Evolutionary conservation across 1,284 basidiomycete genomes (phyloP), one percentile per base, ranked within the genome.

Genomic region (Cutaneotrichosporon sp.): DNA sequence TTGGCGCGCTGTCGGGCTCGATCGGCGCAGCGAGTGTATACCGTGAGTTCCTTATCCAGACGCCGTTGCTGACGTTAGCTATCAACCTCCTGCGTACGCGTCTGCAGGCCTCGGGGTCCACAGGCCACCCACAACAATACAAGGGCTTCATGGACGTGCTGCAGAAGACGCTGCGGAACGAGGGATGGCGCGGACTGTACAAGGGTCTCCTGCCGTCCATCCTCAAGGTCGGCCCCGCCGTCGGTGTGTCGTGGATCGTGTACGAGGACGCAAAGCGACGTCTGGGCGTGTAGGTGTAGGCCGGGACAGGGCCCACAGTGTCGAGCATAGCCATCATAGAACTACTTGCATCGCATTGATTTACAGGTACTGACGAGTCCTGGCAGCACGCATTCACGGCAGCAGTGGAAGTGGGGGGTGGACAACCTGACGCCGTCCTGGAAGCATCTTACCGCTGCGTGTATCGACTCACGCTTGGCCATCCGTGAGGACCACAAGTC

Each of bases 161-260:
- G 7, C 73, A 78, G 41, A 86, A 86, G 70, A 97, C 94, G 18
- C 88, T 88, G 73, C 78, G 80, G 45, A 81, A 83, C 18, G 94
- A 97, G 70, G 94, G 94, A 0, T 88, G 90, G 85, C 80, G 85
- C 59, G 94, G 94, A 2, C 90, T 98, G 73, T 99, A 99, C 77
- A 85, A 92, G 43, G 94, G 94, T 35, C 76, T 94, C 60, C 81
- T 90, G 52, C 91, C 90, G 34, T 91, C 89, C 43, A 79, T 96
- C 62, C 89, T 92, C 42, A 97, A 97, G 82, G 91, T 97, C 54
- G 85, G 94, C 46, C 91, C 91, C 47, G 86, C 91, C 12, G 91
- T 96, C 30, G 93, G 90, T 21, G 94, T 97, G 76, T 89, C 88
- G 58, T 94, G 93, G 76, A 84, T 94, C 53, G 90, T 93, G 3